Percentiles rank a stretch among this genome's conserved stretches.
Conservation (phyloP, 495 filamentous ascomycete species). For the Paragyromitra xinjiangensis region DNA sequence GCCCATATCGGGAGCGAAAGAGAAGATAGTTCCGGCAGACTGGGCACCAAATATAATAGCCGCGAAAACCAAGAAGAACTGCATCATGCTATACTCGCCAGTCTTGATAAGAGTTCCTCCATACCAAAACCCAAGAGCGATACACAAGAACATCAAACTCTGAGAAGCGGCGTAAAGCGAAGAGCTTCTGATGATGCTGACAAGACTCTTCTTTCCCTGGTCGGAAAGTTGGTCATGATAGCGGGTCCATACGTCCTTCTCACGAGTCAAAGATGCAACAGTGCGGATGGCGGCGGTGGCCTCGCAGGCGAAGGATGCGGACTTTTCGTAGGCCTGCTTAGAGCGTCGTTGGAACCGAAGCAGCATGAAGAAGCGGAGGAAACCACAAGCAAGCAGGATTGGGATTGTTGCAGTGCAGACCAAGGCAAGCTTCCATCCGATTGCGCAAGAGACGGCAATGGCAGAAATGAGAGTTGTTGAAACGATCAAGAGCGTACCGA, state of each 20-base stretch:
- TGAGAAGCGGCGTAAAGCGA: conserved; percentile 81
- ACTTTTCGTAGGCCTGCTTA: conserved; percentile 75
- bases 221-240: conserved; percentile 74
- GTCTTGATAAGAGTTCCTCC: conserved; percentile 80
- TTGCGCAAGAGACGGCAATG: conserved; percentile 70
- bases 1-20: conserved; percentile 86
- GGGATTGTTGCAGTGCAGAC: conserved; percentile 83
- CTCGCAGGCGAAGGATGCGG: conserved; percentile 87
- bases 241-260: conserved; percentile 75
- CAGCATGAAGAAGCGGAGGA: conserved; percentile 85
- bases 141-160: conserved; percentile 78
- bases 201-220: conserved; percentile 70
- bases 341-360: conserved; percentile 75
- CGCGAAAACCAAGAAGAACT: conserved; percentile 86
- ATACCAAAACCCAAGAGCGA: conserved; percentile 95
- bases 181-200: conserved; percentile 73
- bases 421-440: conserved; percentile 91
- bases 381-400: conserved; percentile 79
- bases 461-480: conserved; percentile 76
- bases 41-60: conserved; percentile 84
- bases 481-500: conserved; percentile 81
- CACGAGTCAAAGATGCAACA: conserved; percentile 86
- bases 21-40: conserved; percentile 86
- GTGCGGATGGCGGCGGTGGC: conserved; percentile 91
- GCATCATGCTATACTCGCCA: conserved; percentile 73